Base-by-base conservation (phyloP, 2,329 filamentous ascomycete species). In the Lithohypha guttulata region DNA sequence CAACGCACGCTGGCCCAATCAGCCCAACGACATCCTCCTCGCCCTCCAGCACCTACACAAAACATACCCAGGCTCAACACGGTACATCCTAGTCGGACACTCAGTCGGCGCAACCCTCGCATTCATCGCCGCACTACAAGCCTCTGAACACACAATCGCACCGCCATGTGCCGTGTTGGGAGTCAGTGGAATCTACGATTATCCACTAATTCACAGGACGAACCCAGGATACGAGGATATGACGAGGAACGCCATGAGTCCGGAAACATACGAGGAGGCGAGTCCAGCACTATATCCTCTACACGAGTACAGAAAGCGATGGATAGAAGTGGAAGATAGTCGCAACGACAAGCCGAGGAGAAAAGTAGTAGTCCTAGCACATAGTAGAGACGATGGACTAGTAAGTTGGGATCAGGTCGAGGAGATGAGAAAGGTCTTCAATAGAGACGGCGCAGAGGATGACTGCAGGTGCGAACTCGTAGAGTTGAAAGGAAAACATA, bases 391-490 rank as follows among this genome's bases (percentile, higher is more conserved):
- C 13, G 65, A 68, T 51, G 56, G 52, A 27, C 48, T 66, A 22
- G 60, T 66, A 6, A 59, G 65, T 50, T 42, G 44, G 30, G 46
- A 42, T 1, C 64, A 68, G 46, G 35, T 55, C 5, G 53, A 59
- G 29, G 51, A 34, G 2, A 65, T 75, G 70, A 51, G 68, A 65
- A 46, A 69, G 56, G 56, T 65, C 56, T 56, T 73, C 63, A 55
- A 52, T 62, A 54, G 63, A 68, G 68, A 57, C 70, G 62, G 55
- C 68, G 55, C 50, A 55, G 55, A 51, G 55, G 53, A 37, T 18
- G 56, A 56, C 7, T 33, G 65, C 11, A 33, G 51, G 54, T 57
- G 68, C 2, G 23, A 54, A 2, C 18, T 51, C 1, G 17, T 45
- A 10, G 53, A 58, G 41, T 49, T 66, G 20, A 46, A 51, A 19